Conservation (phyloP, 1,284 basidiomycete genomes). For the Austroboletus novae-zelandiae region DNA sequence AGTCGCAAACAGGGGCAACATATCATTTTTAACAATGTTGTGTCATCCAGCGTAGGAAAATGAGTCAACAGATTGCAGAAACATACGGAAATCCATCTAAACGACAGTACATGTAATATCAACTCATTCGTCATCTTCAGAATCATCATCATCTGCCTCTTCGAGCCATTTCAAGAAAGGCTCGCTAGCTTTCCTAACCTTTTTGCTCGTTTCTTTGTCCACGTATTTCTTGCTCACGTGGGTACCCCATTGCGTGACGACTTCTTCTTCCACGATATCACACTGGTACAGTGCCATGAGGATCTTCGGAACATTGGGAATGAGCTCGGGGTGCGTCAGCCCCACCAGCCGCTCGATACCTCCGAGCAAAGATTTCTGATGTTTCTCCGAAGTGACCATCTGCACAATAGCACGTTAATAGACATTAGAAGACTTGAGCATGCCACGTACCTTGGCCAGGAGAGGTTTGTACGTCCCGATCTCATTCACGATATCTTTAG, state of each 20-base stretch:
- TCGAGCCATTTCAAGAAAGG: slow-evolving; percentile 86
- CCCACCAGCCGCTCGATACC: slow-evolving; percentile 86
- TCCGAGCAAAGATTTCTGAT: slow-evolving; percentile 92
- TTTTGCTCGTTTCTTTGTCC: slow-evolving; percentile 94
- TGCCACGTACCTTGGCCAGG: slow-evolving; percentile 68
- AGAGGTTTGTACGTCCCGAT: slow-evolving; percentile 74
- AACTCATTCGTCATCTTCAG: slow-evolving; percentile 15
- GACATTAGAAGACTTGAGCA: not conserved
- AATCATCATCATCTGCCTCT: slow-evolving; percentile 48
- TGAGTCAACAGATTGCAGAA: slow-evolving; percentile 13
- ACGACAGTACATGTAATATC: not conserved
- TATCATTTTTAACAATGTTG: not conserved
- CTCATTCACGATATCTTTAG: slow-evolving; percentile 72
- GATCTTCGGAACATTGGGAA: slow-evolving; percentile 80
- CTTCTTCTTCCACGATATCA: slow-evolving; percentile 91
- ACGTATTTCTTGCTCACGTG: slow-evolving; percentile 99
- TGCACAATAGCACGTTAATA: slow-evolving; percentile 26
- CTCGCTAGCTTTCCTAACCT: slow-evolving; percentile 92
- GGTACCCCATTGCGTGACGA: slow-evolving; percentile 91
- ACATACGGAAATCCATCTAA: not conserved
- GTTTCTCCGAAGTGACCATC: slow-evolving; percentile 86
- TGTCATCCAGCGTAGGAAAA: not conserved
- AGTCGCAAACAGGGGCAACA: not conserved
- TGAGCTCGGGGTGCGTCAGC: slow-evolving; percentile 62
- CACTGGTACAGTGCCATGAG: slow-evolving; percentile 95